Evolutionary conservation across 2,329 filamentous ascomycete species (phyloP), one percentile per base, ranked within the genome.

Genomic region (Talaromyces albobiverticillius): DNA sequence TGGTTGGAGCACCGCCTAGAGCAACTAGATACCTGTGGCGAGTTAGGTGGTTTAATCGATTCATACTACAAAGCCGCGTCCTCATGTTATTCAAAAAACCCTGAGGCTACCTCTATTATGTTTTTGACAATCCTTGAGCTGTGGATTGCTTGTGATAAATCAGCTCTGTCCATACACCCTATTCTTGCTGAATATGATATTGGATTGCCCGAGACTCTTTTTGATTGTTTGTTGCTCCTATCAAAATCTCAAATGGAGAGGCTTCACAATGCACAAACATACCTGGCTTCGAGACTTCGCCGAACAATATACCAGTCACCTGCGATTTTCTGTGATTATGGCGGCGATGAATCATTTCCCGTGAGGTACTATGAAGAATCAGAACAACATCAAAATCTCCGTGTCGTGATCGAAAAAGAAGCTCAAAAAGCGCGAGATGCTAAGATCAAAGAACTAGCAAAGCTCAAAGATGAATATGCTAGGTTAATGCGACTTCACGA

Each of bases 71-170:
- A 50, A 7, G 10, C 26, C 0, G 47, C 47, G 18, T 4, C 20
- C 2, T 40, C 34, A 3, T 18, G 31, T 0, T 84, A 83, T 41
- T 2, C 51, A 0, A 57, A 48, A 0, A 72, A 76, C 2, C 78
- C 83, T 0, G 75, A 80, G 55, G 67, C 66, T 0, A 60, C 70
- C 0, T 87, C 84, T 0, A 57, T 76, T 4, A 84, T 85, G 78
- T 54, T 83, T 2, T 71, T 87, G 0, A 81, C 77, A 0, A 60
- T 81, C 0, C 59, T 83, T 2, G 82, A 86, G 51, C 63, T 87
- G 0, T 87, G 84, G 84, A 62, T 82, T 7, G 79, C 79, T 0
- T 76, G 78, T 29, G 83, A 87, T 56, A 77, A 69, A 48, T 69
- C 71, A 2, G 76, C 77, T 0, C 67, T 72, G 1, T 13, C 53